These are phyloP conservation scores for Fusarium continuum DNA, from an alignment of 2,329 filamentous ascomycete genomes.

Conservation along the genomic window DNA sequence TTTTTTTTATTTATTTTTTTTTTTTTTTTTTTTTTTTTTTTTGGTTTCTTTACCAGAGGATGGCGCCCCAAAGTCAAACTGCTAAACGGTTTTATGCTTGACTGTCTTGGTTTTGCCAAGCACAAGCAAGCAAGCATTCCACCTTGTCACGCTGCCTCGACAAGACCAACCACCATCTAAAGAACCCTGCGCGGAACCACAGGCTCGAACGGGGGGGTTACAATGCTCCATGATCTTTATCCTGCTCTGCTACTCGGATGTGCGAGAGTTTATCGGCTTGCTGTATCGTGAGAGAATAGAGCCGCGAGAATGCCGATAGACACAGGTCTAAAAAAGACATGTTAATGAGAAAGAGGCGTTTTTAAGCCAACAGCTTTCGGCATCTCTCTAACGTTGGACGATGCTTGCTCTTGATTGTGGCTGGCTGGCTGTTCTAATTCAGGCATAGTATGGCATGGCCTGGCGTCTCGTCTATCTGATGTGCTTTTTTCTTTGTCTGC, in stretches of 20 bases:
- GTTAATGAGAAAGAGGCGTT: slow-evolving; percentile 9
- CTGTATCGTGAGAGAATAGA: neutral
- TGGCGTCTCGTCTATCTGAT: slow-evolving; percentile 26
- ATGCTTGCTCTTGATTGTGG: slow-evolving; percentile 25
- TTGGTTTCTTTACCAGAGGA: slow-evolving; percentile 14
- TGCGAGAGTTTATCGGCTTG: neutral
- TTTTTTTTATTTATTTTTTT: no score
- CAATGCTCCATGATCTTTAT: slow-evolving; percentile 6
- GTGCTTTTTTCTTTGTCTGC: neutral
- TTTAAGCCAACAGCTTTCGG: slow-evolving; percentile 15
- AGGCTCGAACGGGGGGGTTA: slow-evolving; percentile 4
- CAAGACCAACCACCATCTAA: slow-evolving; percentile 16
- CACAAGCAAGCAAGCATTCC: slow-evolving; percentile 28
- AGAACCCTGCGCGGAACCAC: slow-evolving; percentile 17
- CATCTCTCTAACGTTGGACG: slow-evolving; percentile 4
- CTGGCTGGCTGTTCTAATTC: slow-evolving; percentile 30
- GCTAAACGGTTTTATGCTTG: slow-evolving; percentile 17
- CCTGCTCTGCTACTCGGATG: neutral
- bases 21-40: neutral
- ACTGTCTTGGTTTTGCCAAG: slow-evolving; percentile 16
- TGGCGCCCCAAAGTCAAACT: neutral
- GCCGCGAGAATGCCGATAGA: neutral
- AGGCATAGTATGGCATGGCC: slow-evolving; percentile 17
- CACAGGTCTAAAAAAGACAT: neutral
- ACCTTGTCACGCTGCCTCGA: neutral